Percentiles rank a stretch among this genome's conserved stretches.
phyloP scores from a whole-genome alignment of 495 filamentous ascomycete species.

The Choiromyces venosus region DNA sequence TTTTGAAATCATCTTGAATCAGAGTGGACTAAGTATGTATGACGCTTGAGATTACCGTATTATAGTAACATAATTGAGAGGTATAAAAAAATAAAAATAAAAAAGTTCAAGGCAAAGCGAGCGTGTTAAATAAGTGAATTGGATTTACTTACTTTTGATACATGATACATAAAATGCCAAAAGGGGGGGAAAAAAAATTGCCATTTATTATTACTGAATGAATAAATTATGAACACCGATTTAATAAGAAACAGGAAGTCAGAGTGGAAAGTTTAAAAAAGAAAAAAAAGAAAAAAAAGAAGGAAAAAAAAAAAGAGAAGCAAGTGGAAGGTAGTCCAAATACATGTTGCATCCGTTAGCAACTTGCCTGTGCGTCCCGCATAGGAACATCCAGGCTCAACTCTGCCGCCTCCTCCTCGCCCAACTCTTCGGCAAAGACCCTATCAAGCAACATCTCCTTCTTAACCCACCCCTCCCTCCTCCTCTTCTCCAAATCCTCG shows the following conservation, averaged over 20 bases:
- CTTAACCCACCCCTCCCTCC: constrained; percentile 72
- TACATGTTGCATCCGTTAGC: not conserved
- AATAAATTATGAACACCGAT: not conserved
- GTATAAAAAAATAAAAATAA: too few species aligned
- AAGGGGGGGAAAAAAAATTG: not conserved
- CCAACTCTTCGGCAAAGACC: constrained; percentile 52
- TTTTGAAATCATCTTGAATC: too few species aligned
- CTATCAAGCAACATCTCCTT: constrained; percentile 66
- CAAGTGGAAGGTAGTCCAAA: not conserved
- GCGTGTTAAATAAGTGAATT: not conserved
- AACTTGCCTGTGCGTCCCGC: not conserved
- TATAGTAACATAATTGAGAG: not conserved
- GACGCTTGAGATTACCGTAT: not conserved
- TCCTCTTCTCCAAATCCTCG: constrained; percentile 59
- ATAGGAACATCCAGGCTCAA: constrained; percentile 30
- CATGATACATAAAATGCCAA: not conserved
- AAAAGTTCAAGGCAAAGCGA: not conserved
- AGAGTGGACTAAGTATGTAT: not conserved
- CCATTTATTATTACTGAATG: not conserved
- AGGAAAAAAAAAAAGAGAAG: not conserved
- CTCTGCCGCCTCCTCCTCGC: constrained; percentile 29
- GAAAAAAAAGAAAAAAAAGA: not conserved
- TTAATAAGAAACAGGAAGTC: not conserved
- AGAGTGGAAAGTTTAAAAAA: too few species aligned
- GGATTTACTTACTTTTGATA: not conserved